These are phyloP conservation scores for Botrytis squamosa DNA, from an alignment of 2,329 filamentous ascomycete species.

Conservation along the genomic window DNA sequence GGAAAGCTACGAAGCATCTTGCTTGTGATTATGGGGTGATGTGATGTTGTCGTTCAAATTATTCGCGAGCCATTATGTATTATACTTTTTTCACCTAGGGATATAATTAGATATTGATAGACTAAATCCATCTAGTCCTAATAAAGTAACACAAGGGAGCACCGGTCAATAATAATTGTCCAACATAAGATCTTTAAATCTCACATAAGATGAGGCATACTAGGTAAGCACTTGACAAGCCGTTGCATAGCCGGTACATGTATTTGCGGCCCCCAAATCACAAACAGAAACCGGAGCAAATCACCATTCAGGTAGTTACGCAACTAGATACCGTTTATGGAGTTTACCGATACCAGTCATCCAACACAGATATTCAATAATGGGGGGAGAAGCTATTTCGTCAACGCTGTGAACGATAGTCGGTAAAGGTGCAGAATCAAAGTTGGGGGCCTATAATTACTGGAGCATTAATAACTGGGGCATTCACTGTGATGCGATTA, in stretches of 20 bases:
- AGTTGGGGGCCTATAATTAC: conserved; percentile 6
- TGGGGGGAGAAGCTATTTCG: neutral
- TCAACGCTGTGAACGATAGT: neutral
- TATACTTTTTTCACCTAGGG: neutral
- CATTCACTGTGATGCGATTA: neutral
- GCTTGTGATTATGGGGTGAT: neutral
- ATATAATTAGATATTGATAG: neutral
- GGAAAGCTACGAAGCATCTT: neutral
- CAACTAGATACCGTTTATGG: neutral
- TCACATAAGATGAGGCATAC: neutral
- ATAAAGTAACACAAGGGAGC: neutral
- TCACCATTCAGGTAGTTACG: neutral
- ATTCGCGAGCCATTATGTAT: neutral
- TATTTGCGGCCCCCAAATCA: neutral
- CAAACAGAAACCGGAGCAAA: neutral
- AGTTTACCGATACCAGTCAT: neutral
- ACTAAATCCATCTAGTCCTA: neutral
- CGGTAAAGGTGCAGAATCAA: neutral
- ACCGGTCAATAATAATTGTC: neutral
- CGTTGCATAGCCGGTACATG: neutral
- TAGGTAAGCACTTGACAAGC: neutral
- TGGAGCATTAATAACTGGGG: neutral
- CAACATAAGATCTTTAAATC: neutral
- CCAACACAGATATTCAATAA: neutral
- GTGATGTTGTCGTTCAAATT: neutral